A percentile compares a stretch with the other conserved stretches of the same genome.
Evolutionary conservation across 768 basidiomycete genomes (phyloP).

Genomic region (Asterophora lycoperdoides): DNA sequence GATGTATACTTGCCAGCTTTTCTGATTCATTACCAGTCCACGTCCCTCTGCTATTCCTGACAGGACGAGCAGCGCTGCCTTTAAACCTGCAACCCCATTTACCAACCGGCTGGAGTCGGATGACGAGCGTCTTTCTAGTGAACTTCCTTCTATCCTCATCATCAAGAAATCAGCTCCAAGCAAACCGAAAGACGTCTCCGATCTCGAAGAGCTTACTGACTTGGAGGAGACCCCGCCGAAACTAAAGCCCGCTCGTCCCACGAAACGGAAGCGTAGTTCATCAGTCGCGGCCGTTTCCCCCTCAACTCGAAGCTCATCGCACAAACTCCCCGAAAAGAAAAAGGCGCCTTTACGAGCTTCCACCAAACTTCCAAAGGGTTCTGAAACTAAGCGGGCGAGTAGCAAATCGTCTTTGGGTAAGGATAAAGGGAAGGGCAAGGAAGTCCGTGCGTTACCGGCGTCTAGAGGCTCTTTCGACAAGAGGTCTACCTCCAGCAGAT

Average conservation of each 20-base stretch:
- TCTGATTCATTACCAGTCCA: constrained; percentile 6
- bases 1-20: not conserved
- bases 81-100: constrained; percentile 1
- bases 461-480: constrained; percentile 14
- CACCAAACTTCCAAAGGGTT: constrained; percentile 12
- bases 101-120: constrained; percentile 3
- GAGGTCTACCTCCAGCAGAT: constrained; percentile 22
- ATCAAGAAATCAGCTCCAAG: constrained; percentile 13
- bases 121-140: constrained; percentile 6
- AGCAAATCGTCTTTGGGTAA: constrained; percentile 17
- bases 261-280: constrained; percentile 22
- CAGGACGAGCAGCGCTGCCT: not conserved
- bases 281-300: constrained; percentile 3
- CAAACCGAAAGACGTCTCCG: not conserved
- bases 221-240: constrained; percentile 5
- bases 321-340: constrained; percentile 9
- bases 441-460: constrained; percentile 15
- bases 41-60: constrained; percentile 8
- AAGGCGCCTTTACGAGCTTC: constrained; percentile 2
- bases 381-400: constrained; percentile 1
- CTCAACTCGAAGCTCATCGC: constrained; percentile 3
- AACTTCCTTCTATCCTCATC: constrained; percentile 30
- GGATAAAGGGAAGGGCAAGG: constrained; percentile 33
- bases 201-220: not conserved
- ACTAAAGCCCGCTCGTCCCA: constrained; percentile 2